A percentile compares a stretch with the other conserved stretches of the same genome.
These are phyloP conservation scores for Hyaloscypha finlandica DNA, from an alignment of 495 filamentous ascomycete genomes.

Conservation along the genomic window DNA sequence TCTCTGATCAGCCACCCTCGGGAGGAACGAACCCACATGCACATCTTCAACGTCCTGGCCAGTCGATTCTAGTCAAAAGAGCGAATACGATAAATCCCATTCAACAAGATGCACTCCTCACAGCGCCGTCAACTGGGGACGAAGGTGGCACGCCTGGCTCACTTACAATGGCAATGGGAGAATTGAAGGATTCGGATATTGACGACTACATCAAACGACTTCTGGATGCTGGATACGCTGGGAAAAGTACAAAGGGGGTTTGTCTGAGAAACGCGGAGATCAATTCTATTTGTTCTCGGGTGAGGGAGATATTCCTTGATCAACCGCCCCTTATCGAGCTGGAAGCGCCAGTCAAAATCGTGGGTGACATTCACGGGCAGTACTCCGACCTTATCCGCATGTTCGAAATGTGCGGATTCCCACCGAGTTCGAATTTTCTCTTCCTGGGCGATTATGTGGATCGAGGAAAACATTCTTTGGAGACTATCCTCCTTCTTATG, in stretches of 20 bases:
- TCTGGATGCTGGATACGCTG: slow-evolving; percentile 90
- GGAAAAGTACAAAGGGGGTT: slow-evolving; percentile 95
- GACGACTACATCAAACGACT: slow-evolving; percentile 97
- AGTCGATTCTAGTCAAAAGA: slow-evolving; percentile 83
- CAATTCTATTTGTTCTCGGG: slow-evolving; percentile 83
- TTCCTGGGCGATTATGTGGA: slow-evolving; percentile 99
- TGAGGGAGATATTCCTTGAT: slow-evolving; percentile 83
- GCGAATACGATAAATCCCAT: slow-evolving; percentile 58
- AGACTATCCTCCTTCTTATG: slow-evolving; percentile 92
- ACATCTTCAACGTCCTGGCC: slow-evolving; percentile 58
- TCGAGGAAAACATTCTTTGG: slow-evolving; percentile 93
- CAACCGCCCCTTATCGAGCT: slow-evolving; percentile 93
- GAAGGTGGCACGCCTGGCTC: slow-evolving; percentile 31
- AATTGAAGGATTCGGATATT: slow-evolving; percentile 87
- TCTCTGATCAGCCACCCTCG: slow-evolving; percentile 87
- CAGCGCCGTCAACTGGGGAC: slow-evolving; percentile 34
- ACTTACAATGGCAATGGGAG: slow-evolving; percentile 62
- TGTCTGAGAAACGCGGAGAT: slow-evolving; percentile 98
- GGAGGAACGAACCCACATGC: slow-evolving; percentile 53
- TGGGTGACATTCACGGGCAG: slow-evolving; percentile 97
- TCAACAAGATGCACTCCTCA: slow-evolving; percentile 36
- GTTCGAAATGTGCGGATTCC: slow-evolving; percentile 99
- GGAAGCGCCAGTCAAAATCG: slow-evolving; percentile 96
- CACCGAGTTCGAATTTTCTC: slow-evolving; percentile 88
- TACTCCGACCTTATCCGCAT: slow-evolving; percentile 96